phyloP scores from a whole-genome alignment of 306 rosid genomes.

The Vigna radiata region DNA sequence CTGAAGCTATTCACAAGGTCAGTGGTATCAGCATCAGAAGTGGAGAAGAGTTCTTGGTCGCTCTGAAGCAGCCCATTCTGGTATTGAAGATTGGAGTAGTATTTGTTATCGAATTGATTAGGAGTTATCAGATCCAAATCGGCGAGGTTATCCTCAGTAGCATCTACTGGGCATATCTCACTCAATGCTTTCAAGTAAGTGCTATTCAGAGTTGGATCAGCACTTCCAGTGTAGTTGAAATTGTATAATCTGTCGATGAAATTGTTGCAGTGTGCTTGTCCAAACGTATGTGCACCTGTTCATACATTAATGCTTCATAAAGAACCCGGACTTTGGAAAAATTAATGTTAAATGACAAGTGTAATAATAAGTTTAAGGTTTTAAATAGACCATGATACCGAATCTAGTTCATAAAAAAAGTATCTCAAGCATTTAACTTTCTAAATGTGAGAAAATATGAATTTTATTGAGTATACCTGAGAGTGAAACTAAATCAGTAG shows the following conservation, averaged over 20 bases:
- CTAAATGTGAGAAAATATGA: not conserved
- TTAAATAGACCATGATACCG: too few species aligned
- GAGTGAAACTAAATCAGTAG: conserved; percentile 62
- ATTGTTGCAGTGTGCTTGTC: conserved; percentile 37
- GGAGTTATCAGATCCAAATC: conserved; percentile 44
- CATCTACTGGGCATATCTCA: conserved; percentile 23
- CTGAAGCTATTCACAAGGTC: conserved; percentile 28
- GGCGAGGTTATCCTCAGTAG: not conserved
- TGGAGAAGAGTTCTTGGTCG: conserved; percentile 47
- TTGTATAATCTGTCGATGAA: conserved; percentile 35
- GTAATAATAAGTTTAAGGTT: too few species aligned
- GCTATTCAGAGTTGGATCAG: conserved; percentile 43
- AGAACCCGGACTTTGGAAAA: too few species aligned
- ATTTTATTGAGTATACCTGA: conserved; percentile 49
- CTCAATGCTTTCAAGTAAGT: conserved; percentile 1
- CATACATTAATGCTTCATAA: not conserved
- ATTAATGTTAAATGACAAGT: too few species aligned
- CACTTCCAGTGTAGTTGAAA: conserved; percentile 29
- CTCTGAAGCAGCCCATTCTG: conserved; percentile 43
- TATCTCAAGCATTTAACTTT: too few species aligned
- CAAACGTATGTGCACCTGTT: conserved; percentile 54
- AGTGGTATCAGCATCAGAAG: conserved; percentile 40
- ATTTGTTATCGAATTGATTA: conserved; percentile 32
- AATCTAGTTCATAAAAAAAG: too few species aligned
- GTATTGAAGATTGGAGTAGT: conserved; percentile 38